Percentiles rank a stretch among this genome's conserved stretches.
Evolutionary conservation across 2,329 filamentous ascomycete species (phyloP).

Genomic region (Metarhizium anisopliae): DNA sequence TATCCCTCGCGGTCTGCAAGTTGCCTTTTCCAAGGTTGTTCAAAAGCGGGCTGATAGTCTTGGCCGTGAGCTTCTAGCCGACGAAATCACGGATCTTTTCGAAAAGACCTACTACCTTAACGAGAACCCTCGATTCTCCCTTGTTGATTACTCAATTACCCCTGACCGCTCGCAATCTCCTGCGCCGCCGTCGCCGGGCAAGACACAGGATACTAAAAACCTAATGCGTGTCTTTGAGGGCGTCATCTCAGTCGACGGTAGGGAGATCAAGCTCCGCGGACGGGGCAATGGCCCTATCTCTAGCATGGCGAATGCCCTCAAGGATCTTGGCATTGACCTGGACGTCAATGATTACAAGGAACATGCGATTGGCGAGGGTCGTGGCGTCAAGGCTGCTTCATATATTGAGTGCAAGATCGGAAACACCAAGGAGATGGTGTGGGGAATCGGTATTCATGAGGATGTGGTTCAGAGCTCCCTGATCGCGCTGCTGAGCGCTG

Average conservation of each 20-base stretch:
- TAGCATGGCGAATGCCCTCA: constrained; percentile 73
- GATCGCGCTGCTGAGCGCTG: constrained; percentile 76
- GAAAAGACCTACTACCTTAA: constrained; percentile 79
- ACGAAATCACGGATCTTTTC: constrained; percentile 83
- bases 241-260: constrained; percentile 71
- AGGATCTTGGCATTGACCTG: constrained; percentile 69
- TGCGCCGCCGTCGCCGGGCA: constrained; percentile 55
- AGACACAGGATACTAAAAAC: constrained; percentile 68
- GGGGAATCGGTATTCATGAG: constrained; percentile 57
- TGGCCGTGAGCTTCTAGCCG: constrained; percentile 73
- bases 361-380: constrained; percentile 76
- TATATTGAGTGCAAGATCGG: constrained; percentile 81
- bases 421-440: constrained; percentile 62
- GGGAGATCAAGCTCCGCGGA: constrained; percentile 70
- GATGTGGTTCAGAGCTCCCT: constrained; percentile 76
- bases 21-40: constrained; percentile 83
- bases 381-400: constrained; percentile 83
- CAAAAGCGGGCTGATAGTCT: constrained; percentile 72
- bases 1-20: constrained; percentile 82
- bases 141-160: constrained; percentile 87
- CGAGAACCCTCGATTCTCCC: constrained; percentile 72
- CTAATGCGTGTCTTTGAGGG: constrained; percentile 77
- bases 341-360: constrained; percentile 96
- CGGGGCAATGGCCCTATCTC: constrained; percentile 87
- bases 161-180: constrained; percentile 74